These are phyloP conservation scores for Candida arabinofermentans DNA, from an alignment of 805 yeast genomes.

Conservation along the genomic window DNA sequence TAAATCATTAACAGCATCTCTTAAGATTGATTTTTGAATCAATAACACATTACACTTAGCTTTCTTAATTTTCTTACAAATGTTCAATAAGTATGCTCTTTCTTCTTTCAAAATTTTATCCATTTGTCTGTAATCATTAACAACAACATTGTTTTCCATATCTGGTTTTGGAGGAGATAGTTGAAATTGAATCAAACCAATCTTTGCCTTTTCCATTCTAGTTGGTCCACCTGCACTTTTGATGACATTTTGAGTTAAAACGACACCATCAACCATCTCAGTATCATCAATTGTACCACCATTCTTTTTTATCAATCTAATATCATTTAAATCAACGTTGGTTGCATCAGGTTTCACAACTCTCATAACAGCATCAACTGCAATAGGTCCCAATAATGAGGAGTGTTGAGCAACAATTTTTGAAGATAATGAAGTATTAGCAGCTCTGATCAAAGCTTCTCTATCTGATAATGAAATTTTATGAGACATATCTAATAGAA, in stretches of 20 bases:
- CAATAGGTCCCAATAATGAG: slow-evolving; percentile 80
- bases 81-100: slow-evolving; percentile 89
- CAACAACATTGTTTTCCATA: slow-evolving; percentile 96
- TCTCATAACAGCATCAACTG: slow-evolving; percentile 88
- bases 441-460: slow-evolving; percentile 84
- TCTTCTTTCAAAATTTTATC: slow-evolving; percentile 97
- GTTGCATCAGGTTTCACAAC: slow-evolving; percentile 46
- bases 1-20: slow-evolving; percentile 93
- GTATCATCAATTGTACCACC: slow-evolving; percentile 99
- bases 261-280: slow-evolving; percentile 88
- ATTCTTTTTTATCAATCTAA: slow-evolving; percentile 85
- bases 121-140: slow-evolving; percentile 98
- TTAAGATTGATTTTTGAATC: slow-evolving; percentile 86
- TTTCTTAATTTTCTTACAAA: slow-evolving; percentile 94
- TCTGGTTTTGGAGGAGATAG: slow-evolving; percentile 96
- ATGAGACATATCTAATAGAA: slow-evolving; percentile 79
- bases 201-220: slow-evolving; percentile 88
- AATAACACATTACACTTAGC: slow-evolving; percentile 91
- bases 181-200: slow-evolving; percentile 89
- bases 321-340: slow-evolving; percentile 81
- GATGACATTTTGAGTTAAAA: slow-evolving; percentile 83
- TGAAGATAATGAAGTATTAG: slow-evolving; percentile 88
- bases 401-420: slow-evolving; percentile 95
- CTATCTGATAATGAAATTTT: slow-evolving; percentile 76
- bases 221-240: slow-evolving; percentile 94